phyloP scores from a whole-genome alignment of 345 rosid species.

The Reutealis trisperma region DNA sequence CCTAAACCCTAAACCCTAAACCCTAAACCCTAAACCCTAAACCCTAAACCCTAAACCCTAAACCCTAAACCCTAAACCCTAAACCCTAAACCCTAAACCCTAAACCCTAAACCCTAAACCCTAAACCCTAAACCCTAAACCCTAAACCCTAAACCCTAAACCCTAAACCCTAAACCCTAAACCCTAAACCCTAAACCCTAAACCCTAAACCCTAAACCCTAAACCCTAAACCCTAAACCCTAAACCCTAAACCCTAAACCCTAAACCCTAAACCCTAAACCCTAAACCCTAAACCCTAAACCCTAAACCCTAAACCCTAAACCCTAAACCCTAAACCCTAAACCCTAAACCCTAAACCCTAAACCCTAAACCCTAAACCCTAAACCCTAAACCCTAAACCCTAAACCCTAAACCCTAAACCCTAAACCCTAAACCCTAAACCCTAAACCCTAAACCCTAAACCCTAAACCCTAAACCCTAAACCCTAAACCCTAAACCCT shows the following conservation, averaged over 20 bases:
- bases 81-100: slow-evolving; percentile 2
- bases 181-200: neutral
- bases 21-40: slow-evolving; percentile 19
- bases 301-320: slow-evolving; percentile 17
- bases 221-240: slow-evolving; percentile 9
- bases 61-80: slow-evolving; percentile 7
- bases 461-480: slow-evolving; percentile 13
- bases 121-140: slow-evolving; percentile 14
- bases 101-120: slow-evolving; percentile 7
- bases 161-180: slow-evolving; percentile 14
- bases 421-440: slow-evolving; percentile 15
- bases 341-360: slow-evolving; percentile 20
- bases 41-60: slow-evolving; percentile 7
- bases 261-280: neutral
- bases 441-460: slow-evolving; percentile 14
- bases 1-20: slow-evolving; percentile 13
- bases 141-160: slow-evolving; percentile 6
- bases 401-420: slow-evolving; percentile 12
- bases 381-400: slow-evolving; percentile 21
- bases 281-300: slow-evolving; percentile 11
- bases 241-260: slow-evolving; percentile 14
- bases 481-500: slow-evolving; percentile 15
- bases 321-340: slow-evolving; percentile 20
- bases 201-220: slow-evolving; percentile 4
- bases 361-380: slow-evolving; percentile 22